Percentiles rank a stretch among this genome's conserved stretches.
Conservation (phyloP, 306 rosid species). For the Hippophae rhamnoides region DNA sequence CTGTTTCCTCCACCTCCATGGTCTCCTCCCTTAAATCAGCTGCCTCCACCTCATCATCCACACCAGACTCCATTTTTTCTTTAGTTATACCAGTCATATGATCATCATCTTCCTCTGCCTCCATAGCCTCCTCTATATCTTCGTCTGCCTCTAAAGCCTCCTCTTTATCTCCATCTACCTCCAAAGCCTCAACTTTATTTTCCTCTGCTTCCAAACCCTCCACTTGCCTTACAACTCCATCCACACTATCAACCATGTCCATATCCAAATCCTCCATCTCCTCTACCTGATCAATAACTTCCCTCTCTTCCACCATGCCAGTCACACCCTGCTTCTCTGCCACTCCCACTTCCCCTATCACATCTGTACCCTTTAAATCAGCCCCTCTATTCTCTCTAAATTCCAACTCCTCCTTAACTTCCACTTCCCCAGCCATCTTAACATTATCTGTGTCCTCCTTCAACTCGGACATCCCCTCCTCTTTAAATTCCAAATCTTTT, state of each 20-base stretch:
- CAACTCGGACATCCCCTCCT: no score
- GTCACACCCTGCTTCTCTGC: neutral
- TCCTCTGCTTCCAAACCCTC: constrained; percentile 9
- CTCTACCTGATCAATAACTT: constrained; percentile 1
- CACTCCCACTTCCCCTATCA: neutral
- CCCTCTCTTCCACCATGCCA: constrained; percentile 11
- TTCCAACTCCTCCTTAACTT: neutral
- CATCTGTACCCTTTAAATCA: no score
- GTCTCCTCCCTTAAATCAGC: constrained; percentile 25
- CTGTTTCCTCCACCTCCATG: constrained; percentile 38
- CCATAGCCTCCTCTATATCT: constrained; percentile 11
- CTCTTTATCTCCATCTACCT: neutral
- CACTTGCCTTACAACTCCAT: constrained; percentile 3
- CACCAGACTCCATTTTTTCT: constrained; percentile 17
- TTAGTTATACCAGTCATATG: constrained; percentile 7
- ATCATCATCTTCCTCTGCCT: constrained; percentile 18
- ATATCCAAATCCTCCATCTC: constrained; percentile 13
- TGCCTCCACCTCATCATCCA: constrained; percentile 26
- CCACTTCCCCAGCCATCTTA: constrained; percentile 9
- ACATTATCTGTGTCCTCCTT: neutral
- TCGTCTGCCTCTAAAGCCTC: constrained; percentile 1
- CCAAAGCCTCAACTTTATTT: constrained; percentile 12
- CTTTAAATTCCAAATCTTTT: no score
- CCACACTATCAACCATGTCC: constrained; percentile 8
- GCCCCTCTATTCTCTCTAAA: neutral